A percentile compares a stretch with the other conserved stretches of the same genome.
Conservation (phyloP, 2,329 filamentous ascomycete genomes). For the Rachicladosporium sp. region DNA sequence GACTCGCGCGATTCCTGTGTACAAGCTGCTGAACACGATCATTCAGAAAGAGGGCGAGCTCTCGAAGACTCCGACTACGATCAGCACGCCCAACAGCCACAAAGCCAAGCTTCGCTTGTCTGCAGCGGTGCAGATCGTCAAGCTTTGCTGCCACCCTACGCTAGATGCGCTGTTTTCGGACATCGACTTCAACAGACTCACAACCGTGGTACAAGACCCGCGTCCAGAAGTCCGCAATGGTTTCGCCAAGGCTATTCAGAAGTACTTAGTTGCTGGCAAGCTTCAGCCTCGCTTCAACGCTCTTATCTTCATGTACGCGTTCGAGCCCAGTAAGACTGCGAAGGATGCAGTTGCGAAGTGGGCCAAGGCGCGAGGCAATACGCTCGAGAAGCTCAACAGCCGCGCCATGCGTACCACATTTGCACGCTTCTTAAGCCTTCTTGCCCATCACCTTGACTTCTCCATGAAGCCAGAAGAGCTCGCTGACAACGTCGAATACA, state of each 20-base stretch:
- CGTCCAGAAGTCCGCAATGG: slow-evolving; percentile 59
- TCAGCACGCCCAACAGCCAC: slow-evolving; percentile 65
- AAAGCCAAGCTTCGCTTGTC: slow-evolving; percentile 68
- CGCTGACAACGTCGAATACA: slow-evolving; percentile 73
- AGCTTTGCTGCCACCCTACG: slow-evolving; percentile 64
- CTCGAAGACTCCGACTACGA: slow-evolving; percentile 44
- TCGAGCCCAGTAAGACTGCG: slow-evolving; percentile 67
- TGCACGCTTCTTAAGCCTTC: slow-evolving; percentile 68
- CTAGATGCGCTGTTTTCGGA: slow-evolving; percentile 66
- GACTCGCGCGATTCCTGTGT: slow-evolving; percentile 52
- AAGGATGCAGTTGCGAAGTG: slow-evolving; percentile 71
- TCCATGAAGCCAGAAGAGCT: slow-evolving; percentile 53
- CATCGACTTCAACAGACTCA: slow-evolving; percentile 66
- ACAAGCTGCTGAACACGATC: slow-evolving; percentile 66
- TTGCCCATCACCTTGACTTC: slow-evolving; percentile 92
- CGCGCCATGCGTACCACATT: slow-evolving; percentile 69
- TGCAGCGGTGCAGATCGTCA: slow-evolving; percentile 70
- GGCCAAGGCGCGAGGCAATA: slow-evolving; percentile 68
- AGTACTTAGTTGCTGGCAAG: slow-evolving; percentile 65
- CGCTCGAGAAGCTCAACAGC: slow-evolving; percentile 42
- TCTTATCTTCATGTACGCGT: slow-evolving; percentile 79
- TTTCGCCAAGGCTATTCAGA: slow-evolving; percentile 80
- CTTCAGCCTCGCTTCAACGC: slow-evolving; percentile 72
- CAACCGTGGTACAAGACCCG: slow-evolving; percentile 68
- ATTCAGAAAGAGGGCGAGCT: slow-evolving; percentile 68